A percentile compares a stretch with the other conserved stretches of the same genome.
Conservation (phyloP, 202 grass and related monocot species). For the Hordeum pubiflorum region DNA sequence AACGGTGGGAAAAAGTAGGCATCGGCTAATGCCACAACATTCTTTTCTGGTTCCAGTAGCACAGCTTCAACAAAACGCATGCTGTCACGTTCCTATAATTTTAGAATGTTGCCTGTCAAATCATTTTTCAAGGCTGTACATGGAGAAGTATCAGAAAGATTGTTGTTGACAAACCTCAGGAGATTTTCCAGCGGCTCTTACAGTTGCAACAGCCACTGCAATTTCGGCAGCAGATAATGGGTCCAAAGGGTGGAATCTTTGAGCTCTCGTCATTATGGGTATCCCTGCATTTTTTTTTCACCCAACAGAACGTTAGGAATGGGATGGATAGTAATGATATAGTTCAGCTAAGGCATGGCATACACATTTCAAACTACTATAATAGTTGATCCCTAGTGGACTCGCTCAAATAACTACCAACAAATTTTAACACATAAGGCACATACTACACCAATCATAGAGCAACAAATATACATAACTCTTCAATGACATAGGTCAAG, state of each 20-base stretch:
- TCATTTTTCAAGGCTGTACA: background rate
- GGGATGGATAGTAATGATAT: background rate
- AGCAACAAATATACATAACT: background rate
- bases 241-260: conserved; percentile 91
- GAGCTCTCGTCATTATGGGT: conserved; percentile 82
- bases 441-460: background rate
- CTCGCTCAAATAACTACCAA: background rate
- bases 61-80: conserved; percentile 99
- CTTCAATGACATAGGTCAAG: background rate
- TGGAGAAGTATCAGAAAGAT: background rate
- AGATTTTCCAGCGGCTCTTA: conserved; percentile 87
- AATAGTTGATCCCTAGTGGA: background rate
- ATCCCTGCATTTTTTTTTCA: conserved; percentile 61
- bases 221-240: conserved; percentile 99
- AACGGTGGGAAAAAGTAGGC: conserved; percentile 99
- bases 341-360: background rate
- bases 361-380: conserved; percentile 1
- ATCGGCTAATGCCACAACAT: conserved; percentile 92
- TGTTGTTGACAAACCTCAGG: conserved; percentile 60
- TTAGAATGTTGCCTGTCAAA: background rate
- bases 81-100: conserved; percentile 69
- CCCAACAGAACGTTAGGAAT: conserved; percentile 5
- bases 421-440: background rate
- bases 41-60: conserved; percentile 90
- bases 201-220: conserved; percentile 91